These are phyloP conservation scores for Aspergillus sp. DNA, from an alignment of 2,329 filamentous ascomycete genomes.

Conservation along the genomic window DNA sequence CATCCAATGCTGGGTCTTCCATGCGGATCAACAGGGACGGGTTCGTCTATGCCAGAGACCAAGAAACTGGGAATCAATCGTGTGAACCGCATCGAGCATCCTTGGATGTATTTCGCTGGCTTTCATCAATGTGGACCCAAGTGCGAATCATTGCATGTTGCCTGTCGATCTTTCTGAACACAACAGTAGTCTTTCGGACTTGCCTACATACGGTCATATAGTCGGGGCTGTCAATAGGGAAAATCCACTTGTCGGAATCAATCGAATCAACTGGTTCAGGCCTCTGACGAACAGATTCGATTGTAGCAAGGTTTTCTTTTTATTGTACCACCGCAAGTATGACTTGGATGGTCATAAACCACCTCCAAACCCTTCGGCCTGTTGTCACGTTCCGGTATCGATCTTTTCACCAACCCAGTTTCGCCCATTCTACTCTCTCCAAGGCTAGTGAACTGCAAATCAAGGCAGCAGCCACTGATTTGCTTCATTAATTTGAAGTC, in stretches of 20 bases:
- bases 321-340: slow-evolving; percentile 44
- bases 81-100: slow-evolving; percentile 53
- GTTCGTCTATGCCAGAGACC: slow-evolving; percentile 47
- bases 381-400: slow-evolving; percentile 39
- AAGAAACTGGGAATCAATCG: slow-evolving; percentile 47
- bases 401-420: slow-evolving; percentile 11
- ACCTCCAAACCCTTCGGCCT: slow-evolving; percentile 31
- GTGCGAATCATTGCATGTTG: slow-evolving; percentile 16
- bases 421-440: background rate
- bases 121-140: slow-evolving; percentile 18
- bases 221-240: slow-evolving; percentile 19
- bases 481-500: slow-evolving; percentile 46
- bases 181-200: slow-evolving; percentile 27
- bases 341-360: slow-evolving; percentile 31
- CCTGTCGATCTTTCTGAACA: slow-evolving; percentile 32
- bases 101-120: slow-evolving; percentile 48
- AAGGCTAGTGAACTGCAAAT: slow-evolving; percentile 48
- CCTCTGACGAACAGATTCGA: slow-evolving; percentile 25
- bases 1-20: slow-evolving; percentile 57
- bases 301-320: slow-evolving; percentile 57
- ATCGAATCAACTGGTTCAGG: slow-evolving; percentile 20
- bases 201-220: slow-evolving; percentile 49
- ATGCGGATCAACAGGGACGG: slow-evolving; percentile 64
- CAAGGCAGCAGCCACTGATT: slow-evolving; percentile 54
- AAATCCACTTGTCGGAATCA: slow-evolving; percentile 61